These are phyloP conservation scores for Lactuca sativa DNA, from an alignment of 129 eudicot species.

Conservation along the genomic window DNA sequence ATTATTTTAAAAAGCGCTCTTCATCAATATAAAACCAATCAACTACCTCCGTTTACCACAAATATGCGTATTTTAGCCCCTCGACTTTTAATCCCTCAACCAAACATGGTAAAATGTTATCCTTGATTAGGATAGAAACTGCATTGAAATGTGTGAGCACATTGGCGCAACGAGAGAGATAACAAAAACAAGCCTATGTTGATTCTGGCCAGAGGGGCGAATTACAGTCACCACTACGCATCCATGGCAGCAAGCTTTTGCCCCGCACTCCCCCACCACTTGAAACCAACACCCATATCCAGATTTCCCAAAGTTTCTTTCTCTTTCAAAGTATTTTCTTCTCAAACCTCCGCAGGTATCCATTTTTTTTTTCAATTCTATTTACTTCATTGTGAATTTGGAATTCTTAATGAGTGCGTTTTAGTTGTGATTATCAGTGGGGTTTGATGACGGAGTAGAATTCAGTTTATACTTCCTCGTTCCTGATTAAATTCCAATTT, in stretches of 20 bases:
- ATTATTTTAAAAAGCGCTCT: no score
- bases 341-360: constrained; percentile 57
- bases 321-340: constrained; percentile 46
- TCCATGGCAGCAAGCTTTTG: constrained; percentile 62
- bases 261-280: constrained; percentile 46
- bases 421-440: neutral
- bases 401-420: neutral
- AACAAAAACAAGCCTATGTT: constrained; percentile 8
- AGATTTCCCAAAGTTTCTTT: constrained; percentile 32
- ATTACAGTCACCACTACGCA: constrained; percentile 27
- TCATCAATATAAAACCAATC: no score
- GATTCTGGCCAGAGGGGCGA: constrained; percentile 29
- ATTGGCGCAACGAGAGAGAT: constrained; percentile 17
- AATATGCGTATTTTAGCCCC: neutral
- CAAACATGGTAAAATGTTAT: constrained; percentile 19
- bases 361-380: neutral
- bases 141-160: constrained; percentile 31
- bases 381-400: neutral
- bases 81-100: neutral
- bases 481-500: neutral
- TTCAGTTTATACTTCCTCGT: neutral
- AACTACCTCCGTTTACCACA: neutral
- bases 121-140: constrained; percentile 18
- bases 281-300: constrained; percentile 38
- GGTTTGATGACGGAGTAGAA: neutral